Base-by-base conservation (phyloP, 768 basidiomycete species). In the Roridomyces roridus region DNA sequence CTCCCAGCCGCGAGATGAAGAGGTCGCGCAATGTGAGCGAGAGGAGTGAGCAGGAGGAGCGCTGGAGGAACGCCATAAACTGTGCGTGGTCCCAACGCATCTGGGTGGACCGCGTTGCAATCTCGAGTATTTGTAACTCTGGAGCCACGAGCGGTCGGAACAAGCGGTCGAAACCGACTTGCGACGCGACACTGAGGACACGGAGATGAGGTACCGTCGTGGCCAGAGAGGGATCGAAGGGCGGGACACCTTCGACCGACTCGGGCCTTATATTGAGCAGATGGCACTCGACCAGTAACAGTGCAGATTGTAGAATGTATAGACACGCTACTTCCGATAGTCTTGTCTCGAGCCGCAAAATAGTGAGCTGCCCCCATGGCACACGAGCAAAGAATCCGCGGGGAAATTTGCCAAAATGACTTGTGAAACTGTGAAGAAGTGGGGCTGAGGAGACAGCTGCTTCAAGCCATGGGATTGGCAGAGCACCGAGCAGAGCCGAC, bases 21-120 rank as follows among this genome's bases (percentile, higher is more conserved):
- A 60, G 36, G 40, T 60, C 59, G 17, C 59, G 59, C 23, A 60
- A 8, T 25, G 48, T 55, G 4, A 60, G 49, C 31, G 59, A 50
- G 7, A 31, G 42, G 42, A 60, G 46, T 23, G 52, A 34, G 14
- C 53, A 55, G 21, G 17, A 2, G 23, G 59, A 60, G 37, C 59
- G 52, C n/a, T 45, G 47, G 12, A 60, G 54, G 45, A 60, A 60
- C 4, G 42, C 53, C 52, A 60, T 55, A 31, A 60, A 55, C 10
- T 55, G 52, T 23, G 29, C 3, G 29, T 55, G 59, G 45, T 50
- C 40, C 59, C 59, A 60, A 14, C 37, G 49, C 59, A 60, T 60
- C 23, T 51, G 53, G 7, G 48, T 55, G 0, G 59, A 55, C n/a
- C 59, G 53, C 4, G 59, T 60, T 34, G 34, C 48, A 34, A 60